Percentiles rank a stretch among this genome's conserved stretches.
Conservation (phyloP, 345 rosid species). For the Noccaea bulbosa region DNA sequence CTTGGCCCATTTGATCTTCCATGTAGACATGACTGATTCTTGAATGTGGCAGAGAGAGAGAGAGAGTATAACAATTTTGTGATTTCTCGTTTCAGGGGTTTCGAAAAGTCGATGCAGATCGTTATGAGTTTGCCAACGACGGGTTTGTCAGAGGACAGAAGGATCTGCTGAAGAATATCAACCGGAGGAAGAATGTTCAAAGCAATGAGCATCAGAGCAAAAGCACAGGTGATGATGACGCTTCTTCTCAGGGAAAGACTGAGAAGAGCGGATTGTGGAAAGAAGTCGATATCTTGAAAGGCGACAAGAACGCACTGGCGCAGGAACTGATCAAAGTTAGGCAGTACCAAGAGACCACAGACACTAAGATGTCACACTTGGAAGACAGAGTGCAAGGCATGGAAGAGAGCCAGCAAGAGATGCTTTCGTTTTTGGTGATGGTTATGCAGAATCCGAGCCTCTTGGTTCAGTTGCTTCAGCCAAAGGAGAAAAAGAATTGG, state of each 20-base stretch:
- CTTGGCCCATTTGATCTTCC: not conserved
- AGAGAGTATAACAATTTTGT: conserved; percentile 14
- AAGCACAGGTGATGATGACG: conserved; percentile 40
- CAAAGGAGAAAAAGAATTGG: conserved; percentile 72
- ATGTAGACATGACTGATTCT: not conserved
- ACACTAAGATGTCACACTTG: conserved; percentile 62
- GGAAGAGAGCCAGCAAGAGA: conserved; percentile 92
- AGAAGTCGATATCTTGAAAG: conserved; percentile 82
- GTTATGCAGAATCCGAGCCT: conserved; percentile 86
- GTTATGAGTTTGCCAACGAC: conserved; percentile 89
- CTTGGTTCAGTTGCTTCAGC: conserved; percentile 74
- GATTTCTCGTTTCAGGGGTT: conserved; percentile 68
- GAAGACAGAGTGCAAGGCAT: conserved; percentile 81
- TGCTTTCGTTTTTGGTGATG: conserved; percentile 94
- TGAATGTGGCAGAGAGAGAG: conserved; percentile 6
- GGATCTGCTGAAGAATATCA: conserved; percentile 67
- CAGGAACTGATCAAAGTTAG: conserved; percentile 78
- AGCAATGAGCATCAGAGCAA: conserved; percentile 51
- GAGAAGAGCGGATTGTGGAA: conserved; percentile 59
- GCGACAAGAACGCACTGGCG: conserved; percentile 59
- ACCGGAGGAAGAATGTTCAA: conserved; percentile 71
- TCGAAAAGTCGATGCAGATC: conserved; percentile 79
- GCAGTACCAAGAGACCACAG: conserved; percentile 72
- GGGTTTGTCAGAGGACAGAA: conserved; percentile 76
- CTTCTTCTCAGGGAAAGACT: conserved; percentile 36